These are phyloP conservation scores for Jamesozyma gamospora DNA, from an alignment of 805 yeast species.

Conservation along the genomic window DNA sequence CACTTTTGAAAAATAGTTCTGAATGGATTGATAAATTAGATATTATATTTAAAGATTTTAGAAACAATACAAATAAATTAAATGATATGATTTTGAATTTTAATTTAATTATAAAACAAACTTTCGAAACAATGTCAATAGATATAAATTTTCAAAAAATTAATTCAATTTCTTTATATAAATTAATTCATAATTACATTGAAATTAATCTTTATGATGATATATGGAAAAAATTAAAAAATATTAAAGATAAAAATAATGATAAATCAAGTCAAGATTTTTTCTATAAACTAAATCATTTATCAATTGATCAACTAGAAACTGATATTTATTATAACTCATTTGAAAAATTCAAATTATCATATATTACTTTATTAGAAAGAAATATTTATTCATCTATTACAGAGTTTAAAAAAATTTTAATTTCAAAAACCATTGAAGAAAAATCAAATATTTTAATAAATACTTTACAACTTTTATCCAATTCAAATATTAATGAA, in stretches of 20 bases:
- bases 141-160: constrained; percentile 12
- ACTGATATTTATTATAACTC: constrained; percentile 34
- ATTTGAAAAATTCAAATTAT: constrained; percentile 21
- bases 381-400: constrained; percentile 43
- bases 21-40: constrained; percentile 2
- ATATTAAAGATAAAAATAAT: not conserved
- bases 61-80: not conserved
- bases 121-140: constrained; percentile 4
- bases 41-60: not conserved
- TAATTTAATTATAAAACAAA: not conserved
- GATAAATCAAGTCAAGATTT: not conserved
- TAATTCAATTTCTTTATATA: constrained; percentile 33
- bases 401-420: constrained; percentile 39
- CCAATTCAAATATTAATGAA: constrained; percentile 23
- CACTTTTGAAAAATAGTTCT: constrained; percentile 8
- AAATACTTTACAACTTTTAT: constrained; percentile 43
- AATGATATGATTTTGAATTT: not conserved
- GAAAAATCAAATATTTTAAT: constrained; percentile 41
- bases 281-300: constrained; percentile 10
- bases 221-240: constrained; percentile 44
- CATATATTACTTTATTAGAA: constrained; percentile 29
- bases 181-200: constrained; percentile 56
- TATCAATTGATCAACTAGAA: constrained; percentile 37
- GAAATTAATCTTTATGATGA: constrained; percentile 59
- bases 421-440: constrained; percentile 37